Evolutionary conservation across 306 rosid genomes (phyloP).

Genomic region (Vigna trinervia): DNA sequence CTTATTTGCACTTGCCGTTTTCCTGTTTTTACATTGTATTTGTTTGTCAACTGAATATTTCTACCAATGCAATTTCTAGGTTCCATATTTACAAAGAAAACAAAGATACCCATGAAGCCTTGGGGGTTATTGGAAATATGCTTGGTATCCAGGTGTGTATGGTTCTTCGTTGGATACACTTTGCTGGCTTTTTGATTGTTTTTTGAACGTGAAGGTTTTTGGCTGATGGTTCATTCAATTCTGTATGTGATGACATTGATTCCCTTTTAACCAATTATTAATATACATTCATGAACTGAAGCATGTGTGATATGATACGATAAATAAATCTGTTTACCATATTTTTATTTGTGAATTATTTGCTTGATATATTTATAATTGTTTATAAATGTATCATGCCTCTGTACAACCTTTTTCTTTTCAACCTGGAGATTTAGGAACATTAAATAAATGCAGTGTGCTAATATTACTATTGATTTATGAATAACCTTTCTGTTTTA

Average conservation of each 20-base stretch:
- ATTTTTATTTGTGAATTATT: neutral
- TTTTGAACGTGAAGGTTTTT: constrained; percentile 22
- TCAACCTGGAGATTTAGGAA: constrained; percentile 23
- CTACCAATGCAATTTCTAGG: constrained; percentile 52
- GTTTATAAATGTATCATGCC: constrained; percentile 19
- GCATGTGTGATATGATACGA: neutral
- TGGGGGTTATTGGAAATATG: constrained; percentile 85
- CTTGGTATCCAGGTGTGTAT: constrained; percentile 85
- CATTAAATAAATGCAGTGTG: constrained; percentile 9
- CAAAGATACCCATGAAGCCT: constrained; percentile 95
- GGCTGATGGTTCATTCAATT: constrained; percentile 32
- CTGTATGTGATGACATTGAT: constrained; percentile 5
- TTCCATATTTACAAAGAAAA: constrained; percentile 95
- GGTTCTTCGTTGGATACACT: constrained; percentile 26
- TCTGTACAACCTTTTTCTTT: constrained; percentile 21
- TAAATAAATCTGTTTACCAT: neutral
- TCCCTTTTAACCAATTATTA: constrained; percentile 11
- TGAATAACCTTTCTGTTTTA: constrained; percentile 17
- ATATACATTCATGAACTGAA: constrained; percentile 13
- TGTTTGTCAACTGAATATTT: constrained; percentile 36
- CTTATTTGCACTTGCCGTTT: constrained; percentile 21
- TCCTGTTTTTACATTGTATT: constrained; percentile 7
- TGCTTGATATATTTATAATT: constrained; percentile 20
- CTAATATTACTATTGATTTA: constrained; percentile 32
- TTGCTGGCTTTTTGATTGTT: constrained; percentile 3